Conservation (phyloP, 169 alveolate species). For the Toxoplasma gondii region DNA sequence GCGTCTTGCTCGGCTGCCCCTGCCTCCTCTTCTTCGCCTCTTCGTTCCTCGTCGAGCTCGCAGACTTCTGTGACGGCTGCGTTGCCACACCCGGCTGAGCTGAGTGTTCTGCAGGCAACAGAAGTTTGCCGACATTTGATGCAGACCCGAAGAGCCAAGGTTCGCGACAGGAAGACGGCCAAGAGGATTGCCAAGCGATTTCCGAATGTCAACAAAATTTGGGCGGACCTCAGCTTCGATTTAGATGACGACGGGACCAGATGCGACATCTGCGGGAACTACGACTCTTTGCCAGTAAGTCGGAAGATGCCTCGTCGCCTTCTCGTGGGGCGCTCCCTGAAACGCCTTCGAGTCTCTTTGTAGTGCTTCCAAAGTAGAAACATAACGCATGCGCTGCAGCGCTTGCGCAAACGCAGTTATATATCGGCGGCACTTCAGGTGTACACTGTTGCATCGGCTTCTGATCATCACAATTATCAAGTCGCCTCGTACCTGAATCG, state of each 20-base stretch:
- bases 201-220: not conserved
- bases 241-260: conserved; percentile 59
- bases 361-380: too few relatives aligned
- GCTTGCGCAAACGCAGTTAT: too few relatives aligned
- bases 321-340: too few relatives aligned
- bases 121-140: not conserved
- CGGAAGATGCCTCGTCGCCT: not conserved
- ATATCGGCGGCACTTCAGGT: too few relatives aligned
- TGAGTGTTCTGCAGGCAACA: not conserved
- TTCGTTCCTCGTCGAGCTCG: not conserved
- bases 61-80: not conserved
- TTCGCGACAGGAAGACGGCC: not conserved
- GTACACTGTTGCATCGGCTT: too few relatives aligned
- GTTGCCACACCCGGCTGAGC: not conserved
- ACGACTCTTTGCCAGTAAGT: conserved; percentile 36
- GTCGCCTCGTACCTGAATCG: too few relatives aligned
- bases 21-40: not conserved
- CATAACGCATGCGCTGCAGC: too few relatives aligned
- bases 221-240: conserved; percentile 35
- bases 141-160: not conserved
- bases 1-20: not conserved
- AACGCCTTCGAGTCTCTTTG: too few relatives aligned
- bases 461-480: too few relatives aligned
- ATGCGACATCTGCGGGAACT: conserved; percentile 54
- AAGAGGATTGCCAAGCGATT: not conserved